These are phyloP conservation scores for Trypanosoma melophagium DNA, from an alignment of 208 protist genomes.

Conservation along the genomic window DNA sequence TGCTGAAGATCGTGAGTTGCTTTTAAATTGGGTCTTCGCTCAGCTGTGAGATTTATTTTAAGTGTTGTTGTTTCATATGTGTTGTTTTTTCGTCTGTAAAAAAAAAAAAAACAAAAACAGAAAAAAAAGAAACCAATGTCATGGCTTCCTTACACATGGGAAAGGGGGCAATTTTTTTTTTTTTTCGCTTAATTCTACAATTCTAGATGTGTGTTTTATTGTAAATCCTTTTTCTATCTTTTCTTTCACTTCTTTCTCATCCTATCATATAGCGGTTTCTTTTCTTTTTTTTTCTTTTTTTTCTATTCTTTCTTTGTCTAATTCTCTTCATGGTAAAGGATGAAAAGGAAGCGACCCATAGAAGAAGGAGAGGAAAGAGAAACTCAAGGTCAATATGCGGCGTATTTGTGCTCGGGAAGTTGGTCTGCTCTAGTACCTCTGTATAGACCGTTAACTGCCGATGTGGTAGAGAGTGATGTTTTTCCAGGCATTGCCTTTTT, in stretches of 20 bases:
- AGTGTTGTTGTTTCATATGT: too few relatives aligned
- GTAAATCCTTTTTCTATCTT: not conserved
- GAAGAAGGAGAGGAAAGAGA: not conserved
- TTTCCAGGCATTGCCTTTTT: constrained; percentile 53
- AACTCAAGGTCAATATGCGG: not conserved
- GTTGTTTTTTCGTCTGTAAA: constrained; percentile 11
- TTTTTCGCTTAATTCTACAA: not conserved
- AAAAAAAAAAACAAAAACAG: not conserved
- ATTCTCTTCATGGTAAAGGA: constrained; percentile 1
- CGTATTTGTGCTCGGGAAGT: constrained; percentile 15
- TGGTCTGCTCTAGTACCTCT: constrained; percentile 6
- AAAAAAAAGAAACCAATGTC: not conserved
- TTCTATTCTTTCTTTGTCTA: not conserved
- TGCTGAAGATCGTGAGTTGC: constrained; percentile 23
- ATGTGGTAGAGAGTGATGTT: constrained; percentile 29
- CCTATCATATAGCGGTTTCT: not conserved
- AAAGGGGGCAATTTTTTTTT: too few relatives aligned
- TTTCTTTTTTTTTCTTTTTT: constrained; percentile 1
- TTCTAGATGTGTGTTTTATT: not conserved
- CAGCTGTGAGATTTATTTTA: constrained; percentile 38
- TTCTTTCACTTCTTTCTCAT: constrained; percentile 2
- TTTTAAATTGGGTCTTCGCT: constrained; percentile 32
- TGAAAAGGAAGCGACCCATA: not conserved
- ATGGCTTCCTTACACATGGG: too few relatives aligned
- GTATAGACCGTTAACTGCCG: constrained; percentile 1